Conservation (phyloP, 2,329 filamentous ascomycete genomes). For the Sporothrix humicola region DNA sequence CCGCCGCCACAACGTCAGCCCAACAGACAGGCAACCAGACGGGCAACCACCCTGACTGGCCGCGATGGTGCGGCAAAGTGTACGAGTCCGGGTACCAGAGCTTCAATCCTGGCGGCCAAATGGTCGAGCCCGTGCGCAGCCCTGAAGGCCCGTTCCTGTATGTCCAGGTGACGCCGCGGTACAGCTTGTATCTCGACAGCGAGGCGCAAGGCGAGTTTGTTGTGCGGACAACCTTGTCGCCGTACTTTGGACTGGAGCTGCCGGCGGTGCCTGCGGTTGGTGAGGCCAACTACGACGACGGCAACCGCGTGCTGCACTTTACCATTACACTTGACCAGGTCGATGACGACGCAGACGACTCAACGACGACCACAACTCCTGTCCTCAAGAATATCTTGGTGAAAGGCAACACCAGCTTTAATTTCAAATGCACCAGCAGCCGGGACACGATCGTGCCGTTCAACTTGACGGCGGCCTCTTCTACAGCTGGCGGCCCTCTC, state of each 20-base stretch:
- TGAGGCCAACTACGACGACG: background rate
- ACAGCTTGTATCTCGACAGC: constrained; percentile 54
- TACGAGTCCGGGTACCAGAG: constrained; percentile 52
- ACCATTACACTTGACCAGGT: constrained; percentile 44
- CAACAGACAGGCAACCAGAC: constrained; percentile 50
- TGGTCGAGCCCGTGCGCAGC: constrained; percentile 45
- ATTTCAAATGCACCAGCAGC: constrained; percentile 37
- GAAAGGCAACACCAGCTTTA: constrained; percentile 45
- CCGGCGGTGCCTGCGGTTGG: constrained; percentile 28
- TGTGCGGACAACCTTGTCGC: constrained; percentile 51
- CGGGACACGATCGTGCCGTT: constrained; percentile 48
- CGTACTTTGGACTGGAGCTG: constrained; percentile 49
- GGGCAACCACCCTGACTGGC: constrained; percentile 52
- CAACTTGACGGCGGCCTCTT: constrained; percentile 40
- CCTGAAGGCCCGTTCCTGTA: constrained; percentile 47
- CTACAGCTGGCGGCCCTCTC: constrained; percentile 38
- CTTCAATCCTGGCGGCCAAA: constrained; percentile 55
- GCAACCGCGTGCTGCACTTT: constrained; percentile 42
- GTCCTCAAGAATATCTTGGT: constrained; percentile 44
- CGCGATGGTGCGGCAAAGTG: constrained; percentile 56
- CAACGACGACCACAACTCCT: constrained; percentile 33
- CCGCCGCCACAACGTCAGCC: background rate
- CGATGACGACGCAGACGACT: background rate
- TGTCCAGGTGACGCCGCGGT: constrained; percentile 53
- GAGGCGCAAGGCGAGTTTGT: constrained; percentile 52